These are phyloP conservation scores for Truncatella angustata DNA, from an alignment of 2,329 filamentous ascomycete species.

Conservation along the genomic window DNA sequence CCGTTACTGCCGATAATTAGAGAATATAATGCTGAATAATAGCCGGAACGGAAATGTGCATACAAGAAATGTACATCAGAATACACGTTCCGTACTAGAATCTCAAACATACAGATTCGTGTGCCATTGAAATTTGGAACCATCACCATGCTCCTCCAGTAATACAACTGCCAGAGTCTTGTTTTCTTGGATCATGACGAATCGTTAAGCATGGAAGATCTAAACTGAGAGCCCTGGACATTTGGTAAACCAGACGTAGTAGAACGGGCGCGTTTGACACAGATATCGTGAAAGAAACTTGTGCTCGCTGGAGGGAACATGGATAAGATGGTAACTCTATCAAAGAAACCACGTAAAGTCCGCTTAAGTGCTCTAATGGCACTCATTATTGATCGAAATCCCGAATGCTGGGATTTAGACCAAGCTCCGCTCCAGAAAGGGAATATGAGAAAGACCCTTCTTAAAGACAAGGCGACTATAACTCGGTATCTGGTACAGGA, in stretches of 20 bases:
- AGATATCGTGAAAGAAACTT: too few relatives aligned
- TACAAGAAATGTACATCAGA: slow-evolving; percentile 88
- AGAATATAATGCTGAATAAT: slow-evolving; percentile 71
- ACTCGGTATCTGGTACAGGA: too few relatives aligned
- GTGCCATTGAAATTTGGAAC: neutral
- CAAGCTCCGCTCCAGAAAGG: neutral
- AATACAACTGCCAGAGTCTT: neutral
- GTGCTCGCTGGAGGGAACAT: too few relatives aligned
- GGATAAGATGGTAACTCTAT: too few relatives aligned
- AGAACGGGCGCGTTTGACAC: neutral
- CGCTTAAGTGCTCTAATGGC: neutral
- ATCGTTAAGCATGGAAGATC: neutral
- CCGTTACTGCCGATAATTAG: slow-evolving; percentile 38
- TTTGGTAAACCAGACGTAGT: too few relatives aligned
- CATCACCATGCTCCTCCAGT: neutral
- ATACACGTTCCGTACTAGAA: slow-evolving; percentile 74
- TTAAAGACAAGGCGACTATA: too few relatives aligned
- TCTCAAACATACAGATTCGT: slow-evolving; percentile 41
- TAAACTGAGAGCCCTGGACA: too few relatives aligned
- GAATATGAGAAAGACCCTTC: too few relatives aligned
- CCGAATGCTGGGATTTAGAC: neutral
- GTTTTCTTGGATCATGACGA: neutral
- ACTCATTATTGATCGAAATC: neutral
- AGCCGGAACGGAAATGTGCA: slow-evolving; percentile 82
- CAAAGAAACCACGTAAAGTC: too few relatives aligned